phyloP scores from a whole-genome alignment of 2,329 filamentous ascomycete species.

The Huntiella abstrusa region DNA sequence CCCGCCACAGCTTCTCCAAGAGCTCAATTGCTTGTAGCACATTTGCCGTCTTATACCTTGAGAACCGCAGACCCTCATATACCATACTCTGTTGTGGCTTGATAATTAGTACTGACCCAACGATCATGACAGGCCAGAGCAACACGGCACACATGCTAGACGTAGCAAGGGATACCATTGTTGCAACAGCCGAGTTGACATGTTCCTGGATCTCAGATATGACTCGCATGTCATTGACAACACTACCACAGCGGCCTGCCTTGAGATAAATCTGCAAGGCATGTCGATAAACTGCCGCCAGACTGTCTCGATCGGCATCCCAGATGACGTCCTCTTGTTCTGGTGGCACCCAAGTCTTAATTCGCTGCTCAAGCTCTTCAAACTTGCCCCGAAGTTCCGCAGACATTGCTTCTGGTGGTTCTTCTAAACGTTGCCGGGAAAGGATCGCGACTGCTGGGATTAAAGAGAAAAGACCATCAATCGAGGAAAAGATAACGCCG shows the following conservation, averaged over 20 bases:
- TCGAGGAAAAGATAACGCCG: slow-evolving; percentile 10
- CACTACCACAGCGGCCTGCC: slow-evolving; percentile 5
- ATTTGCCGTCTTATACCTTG: slow-evolving; percentile 11
- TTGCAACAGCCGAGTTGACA: slow-evolving; percentile 9
- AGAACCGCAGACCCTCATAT: slow-evolving; percentile 10
- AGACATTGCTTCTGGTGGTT: slow-evolving; percentile 5
- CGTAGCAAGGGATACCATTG: slow-evolving; percentile 10
- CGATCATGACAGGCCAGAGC: slow-evolving; percentile 11
- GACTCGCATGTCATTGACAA: slow-evolving; percentile 8
- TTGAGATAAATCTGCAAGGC: slow-evolving; percentile 8
- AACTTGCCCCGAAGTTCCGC: slow-evolving; percentile 3
- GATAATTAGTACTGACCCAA: slow-evolving; percentile 10
- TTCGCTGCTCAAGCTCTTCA: slow-evolving; percentile 8
- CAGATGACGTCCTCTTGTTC: slow-evolving; percentile 4
- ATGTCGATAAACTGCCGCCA: slow-evolving; percentile 10
- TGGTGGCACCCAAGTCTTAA: slow-evolving; percentile 7
- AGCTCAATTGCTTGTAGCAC: slow-evolving; percentile 11
- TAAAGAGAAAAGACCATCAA: slow-evolving; percentile 9
- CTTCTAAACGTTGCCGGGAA: slow-evolving; percentile 8
- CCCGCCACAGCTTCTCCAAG: slow-evolving; percentile 9
- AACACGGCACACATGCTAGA: slow-evolving; percentile 10
- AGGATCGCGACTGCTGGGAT: slow-evolving; percentile 7
- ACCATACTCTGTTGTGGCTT: slow-evolving; percentile 11
- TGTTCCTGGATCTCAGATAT: slow-evolving; percentile 11
- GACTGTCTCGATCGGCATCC: slow-evolving; percentile 10